phyloP scores from a whole-genome alignment of 208 protist species.

The Leishmania lainsoni region DNA sequence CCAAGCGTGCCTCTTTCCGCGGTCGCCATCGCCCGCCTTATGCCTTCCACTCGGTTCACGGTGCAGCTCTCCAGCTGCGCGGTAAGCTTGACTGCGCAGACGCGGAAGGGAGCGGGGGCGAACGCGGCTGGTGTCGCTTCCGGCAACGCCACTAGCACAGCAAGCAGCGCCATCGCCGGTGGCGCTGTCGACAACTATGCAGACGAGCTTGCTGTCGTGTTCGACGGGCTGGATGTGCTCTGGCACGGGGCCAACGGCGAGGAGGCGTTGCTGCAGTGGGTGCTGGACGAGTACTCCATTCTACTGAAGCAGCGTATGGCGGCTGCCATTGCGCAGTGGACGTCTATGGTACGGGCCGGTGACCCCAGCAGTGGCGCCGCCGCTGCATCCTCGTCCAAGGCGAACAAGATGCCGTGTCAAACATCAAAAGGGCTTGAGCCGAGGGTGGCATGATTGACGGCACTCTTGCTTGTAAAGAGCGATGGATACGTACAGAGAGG shows the following conservation, averaged over 20 bases:
- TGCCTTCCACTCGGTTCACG: constrained; percentile 17
- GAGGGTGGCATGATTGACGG: neutral
- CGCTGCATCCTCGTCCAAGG: constrained; percentile 12
- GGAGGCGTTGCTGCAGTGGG: constrained; percentile 46
- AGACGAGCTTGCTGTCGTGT: constrained; percentile 9
- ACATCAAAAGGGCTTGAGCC: neutral
- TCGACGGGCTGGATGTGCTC: constrained; percentile 58
- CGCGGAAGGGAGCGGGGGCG: constrained; percentile 1
- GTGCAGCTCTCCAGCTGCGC: constrained; percentile 18
- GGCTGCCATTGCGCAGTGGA: constrained; percentile 18
- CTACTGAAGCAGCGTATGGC: constrained; percentile 34
- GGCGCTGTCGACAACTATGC: neutral
- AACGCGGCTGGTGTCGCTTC: neutral
- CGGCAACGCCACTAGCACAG: neutral
- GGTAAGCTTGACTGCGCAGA: constrained; percentile 2
- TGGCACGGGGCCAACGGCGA: constrained; percentile 49
- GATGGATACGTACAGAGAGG: neutral
- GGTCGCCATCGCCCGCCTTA: constrained; percentile 13
- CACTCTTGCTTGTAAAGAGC: too few species aligned
- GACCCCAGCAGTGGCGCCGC: neutral
- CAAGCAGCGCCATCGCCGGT: neutral
- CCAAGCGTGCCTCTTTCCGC: constrained; percentile 14
- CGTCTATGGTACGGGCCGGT: constrained; percentile 9
- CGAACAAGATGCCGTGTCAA: neutral
- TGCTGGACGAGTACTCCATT: constrained; percentile 48